Conservation (phyloP, 768 basidiomycete genomes). For the Calocera viscosa region DNA sequence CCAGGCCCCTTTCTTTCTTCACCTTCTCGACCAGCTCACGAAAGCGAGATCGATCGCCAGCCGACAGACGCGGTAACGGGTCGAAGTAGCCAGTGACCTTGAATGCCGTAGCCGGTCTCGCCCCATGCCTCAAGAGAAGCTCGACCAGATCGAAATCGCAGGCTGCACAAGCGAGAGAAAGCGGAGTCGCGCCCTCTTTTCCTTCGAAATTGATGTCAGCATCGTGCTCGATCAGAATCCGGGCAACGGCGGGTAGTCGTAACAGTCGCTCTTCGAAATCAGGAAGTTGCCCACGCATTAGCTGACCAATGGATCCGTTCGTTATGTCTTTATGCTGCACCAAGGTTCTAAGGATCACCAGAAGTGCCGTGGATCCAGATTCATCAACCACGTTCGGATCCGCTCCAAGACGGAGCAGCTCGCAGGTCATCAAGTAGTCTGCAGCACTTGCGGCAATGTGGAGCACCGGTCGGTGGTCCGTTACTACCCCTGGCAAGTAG, state of each 20-base stretch:
- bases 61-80: no score
- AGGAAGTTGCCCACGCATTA: background rate
- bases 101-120: no score
- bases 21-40: background rate
- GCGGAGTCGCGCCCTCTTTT: background rate
- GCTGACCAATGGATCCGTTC: no score
- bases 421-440: background rate
- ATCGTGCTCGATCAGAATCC: background rate
- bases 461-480: background rate
- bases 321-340: background rate
- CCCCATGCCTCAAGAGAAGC: background rate
- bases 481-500: background rate
- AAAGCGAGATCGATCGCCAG: no score
- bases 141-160: background rate
- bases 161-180: background rate
- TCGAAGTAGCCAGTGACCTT: no score
- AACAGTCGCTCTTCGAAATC: background rate
- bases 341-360: background rate
- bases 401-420: background rate
- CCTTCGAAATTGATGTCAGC: background rate
- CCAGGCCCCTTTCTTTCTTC: background rate
- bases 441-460: background rate
- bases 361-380: background rate
- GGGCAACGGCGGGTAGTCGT: background rate
- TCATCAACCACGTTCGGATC: background rate